These are phyloP conservation scores for Clarireedia hainanense DNA, from an alignment of 2,329 filamentous ascomycete species.

Conservation along the genomic window DNA sequence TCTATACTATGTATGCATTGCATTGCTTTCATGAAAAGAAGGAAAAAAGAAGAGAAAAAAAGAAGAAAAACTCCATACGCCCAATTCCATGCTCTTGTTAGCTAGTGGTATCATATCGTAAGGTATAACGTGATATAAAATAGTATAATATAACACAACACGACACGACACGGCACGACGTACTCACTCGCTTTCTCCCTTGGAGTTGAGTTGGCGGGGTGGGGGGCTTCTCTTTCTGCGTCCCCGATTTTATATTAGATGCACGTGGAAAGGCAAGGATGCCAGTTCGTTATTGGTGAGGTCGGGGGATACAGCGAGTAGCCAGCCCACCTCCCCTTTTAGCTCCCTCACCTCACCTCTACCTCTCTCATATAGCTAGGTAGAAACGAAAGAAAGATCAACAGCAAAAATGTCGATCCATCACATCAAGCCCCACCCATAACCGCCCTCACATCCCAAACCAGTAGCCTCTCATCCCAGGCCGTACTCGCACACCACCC, in stretches of 20 bases:
- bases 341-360: too few relatives aligned
- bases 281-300: too few relatives aligned
- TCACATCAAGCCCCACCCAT: constrained; percentile 35
- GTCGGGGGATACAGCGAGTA: too few relatives aligned
- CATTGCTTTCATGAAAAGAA: too few relatives aligned
- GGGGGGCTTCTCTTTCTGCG: background rate
- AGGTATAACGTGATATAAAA: background rate
- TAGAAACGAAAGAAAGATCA: too few relatives aligned
- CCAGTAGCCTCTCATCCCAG: constrained; percentile 85
- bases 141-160: background rate
- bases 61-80: background rate
- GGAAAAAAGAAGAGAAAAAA: background rate
- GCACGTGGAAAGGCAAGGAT: too few relatives aligned
- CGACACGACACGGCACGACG: too few relatives aligned
- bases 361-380: too few relatives aligned
- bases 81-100: background rate
- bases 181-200: background rate
- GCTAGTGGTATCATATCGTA: background rate
- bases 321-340: too few relatives aligned
- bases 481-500: constrained; percentile 93
- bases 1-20: too few relatives aligned
- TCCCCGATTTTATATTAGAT: background rate
- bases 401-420: too few relatives aligned
- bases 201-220: background rate
- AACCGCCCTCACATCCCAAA: constrained; percentile 78